A percentile compares a stretch with the other conserved stretches of the same genome.
Evolutionary conservation across 2,329 filamentous ascomycete species (phyloP).

Genomic region (Lachnellula suecica): DNA sequence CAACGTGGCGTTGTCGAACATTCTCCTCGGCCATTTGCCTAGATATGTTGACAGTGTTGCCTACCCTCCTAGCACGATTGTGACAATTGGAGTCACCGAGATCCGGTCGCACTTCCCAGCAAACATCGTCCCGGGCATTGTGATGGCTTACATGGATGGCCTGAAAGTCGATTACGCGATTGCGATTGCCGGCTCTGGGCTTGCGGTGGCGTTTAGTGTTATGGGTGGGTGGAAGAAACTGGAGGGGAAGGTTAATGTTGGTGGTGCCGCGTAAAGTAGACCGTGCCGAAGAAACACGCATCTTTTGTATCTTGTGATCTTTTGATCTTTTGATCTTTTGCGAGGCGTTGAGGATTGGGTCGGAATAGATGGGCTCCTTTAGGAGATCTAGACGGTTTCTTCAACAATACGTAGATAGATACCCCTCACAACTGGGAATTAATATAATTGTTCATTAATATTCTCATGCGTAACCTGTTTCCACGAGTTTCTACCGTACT

Average conservation of each 20-base stretch:
- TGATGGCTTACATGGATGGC: conserved; percentile 61
- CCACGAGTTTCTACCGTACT: no score
- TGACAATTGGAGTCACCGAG: conserved; percentile 51
- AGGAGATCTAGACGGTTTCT: no score
- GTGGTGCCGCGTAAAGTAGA: conserved; percentile 23
- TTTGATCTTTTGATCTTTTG: no score
- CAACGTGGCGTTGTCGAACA: conserved; percentile 47
- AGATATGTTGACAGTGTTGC: conserved; percentile 38
- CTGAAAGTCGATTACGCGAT: conserved; percentile 64
- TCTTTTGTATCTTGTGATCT: not conserved
- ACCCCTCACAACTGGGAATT: no score
- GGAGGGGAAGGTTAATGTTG: conserved; percentile 26
- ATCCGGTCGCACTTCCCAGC: conserved; percentile 50
- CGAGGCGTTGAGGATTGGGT: not conserved
- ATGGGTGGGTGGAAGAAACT: conserved; percentile 37
- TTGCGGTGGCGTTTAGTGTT: conserved; percentile 37
- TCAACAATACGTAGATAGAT: no score
- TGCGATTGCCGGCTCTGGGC: conserved; percentile 46
- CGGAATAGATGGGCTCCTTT: no score
- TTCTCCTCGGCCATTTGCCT: conserved; percentile 38
- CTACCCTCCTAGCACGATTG: conserved; percentile 36
- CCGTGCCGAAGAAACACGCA: not conserved
- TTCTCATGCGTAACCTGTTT: no score
- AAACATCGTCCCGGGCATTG: conserved; percentile 51
- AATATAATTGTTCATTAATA: no score